Base-by-base conservation (phyloP, 352 stramenopile genomes). In the Phytophthora pisi region DNA sequence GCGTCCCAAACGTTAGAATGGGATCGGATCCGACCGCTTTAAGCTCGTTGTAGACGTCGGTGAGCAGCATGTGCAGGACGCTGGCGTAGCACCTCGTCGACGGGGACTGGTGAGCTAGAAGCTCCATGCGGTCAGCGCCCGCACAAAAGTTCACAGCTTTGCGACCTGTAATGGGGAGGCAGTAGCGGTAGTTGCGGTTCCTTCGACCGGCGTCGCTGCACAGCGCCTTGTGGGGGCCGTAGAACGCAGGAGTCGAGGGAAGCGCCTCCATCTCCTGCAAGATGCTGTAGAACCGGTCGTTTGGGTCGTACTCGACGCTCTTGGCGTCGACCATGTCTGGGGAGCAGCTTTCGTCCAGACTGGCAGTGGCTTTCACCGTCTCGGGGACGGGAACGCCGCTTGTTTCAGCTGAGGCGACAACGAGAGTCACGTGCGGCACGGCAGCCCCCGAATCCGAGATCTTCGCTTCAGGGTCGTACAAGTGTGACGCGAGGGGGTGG, bases 51-150 rank as follows among this genome's bases (percentile, higher is more conserved):
- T 82, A 82, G 5, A 81, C 73, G 61, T 85, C 77, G 13, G 76
- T 43, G 6, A 85, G 68, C n/a, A 85, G 57, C 67, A 85, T 67
- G 56, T 85, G 74, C 59, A 85, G 57, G 20, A 75, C 67, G 54
- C 74, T 81, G 31, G 36, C 67, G 23, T 74, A 78, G 57, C 77
- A 85, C 5, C 73, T 28, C 31, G 67, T 78, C 8, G 66, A 49
- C 5, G 55, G 54, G 5, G 47, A 36, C 23, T 30, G 47, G 20
- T 34, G 47, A 2, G 28, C 61, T 9, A 85, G 67, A 20, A 85
- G 52, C 26, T 82, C 74, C 40, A 82, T 57, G 13, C 77, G 77
- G 61, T 85, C 74, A 11, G 77, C 60, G 0, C 28, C 56, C 5
- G 50, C 42, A 59, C 77, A 85, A 61, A 69, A 78, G 9, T 68